Evolutionary conservation across 192 early-diverging fungal genomes (phyloP).

Genomic region (Umbelopsis vinacea): DNA sequence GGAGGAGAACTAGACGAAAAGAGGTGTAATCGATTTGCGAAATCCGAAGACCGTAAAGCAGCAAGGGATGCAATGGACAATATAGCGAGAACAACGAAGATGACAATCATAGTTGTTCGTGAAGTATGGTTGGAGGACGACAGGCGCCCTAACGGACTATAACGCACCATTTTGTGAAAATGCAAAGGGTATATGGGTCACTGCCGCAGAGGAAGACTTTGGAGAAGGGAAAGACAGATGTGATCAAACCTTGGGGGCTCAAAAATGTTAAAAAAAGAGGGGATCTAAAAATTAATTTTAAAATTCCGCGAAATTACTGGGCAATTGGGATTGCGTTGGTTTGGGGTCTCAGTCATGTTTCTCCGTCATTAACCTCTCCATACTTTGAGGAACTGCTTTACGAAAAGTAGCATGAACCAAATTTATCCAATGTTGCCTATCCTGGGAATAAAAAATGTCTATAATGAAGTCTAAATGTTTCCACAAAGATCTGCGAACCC

Average conservation of each 20-base stretch:
- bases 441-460: background rate
- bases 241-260: too few relatives aligned
- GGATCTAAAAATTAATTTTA: background rate
- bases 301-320: constrained; percentile 17
- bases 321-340: background rate
- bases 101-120: background rate
- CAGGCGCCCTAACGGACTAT: constrained; percentile 6
- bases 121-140: background rate
- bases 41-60: background rate
- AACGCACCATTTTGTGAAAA: background rate
- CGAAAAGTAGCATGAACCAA: background rate
- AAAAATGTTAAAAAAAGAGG: background rate
- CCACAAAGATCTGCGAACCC: constrained; percentile 8
- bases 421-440: background rate
- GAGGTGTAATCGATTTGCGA: constrained; percentile 1
- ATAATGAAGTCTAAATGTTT: background rate
- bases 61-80: background rate
- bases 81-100: background rate
- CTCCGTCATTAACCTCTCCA: background rate
- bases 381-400: background rate
- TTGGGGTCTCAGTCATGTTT: background rate
- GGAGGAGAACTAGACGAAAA: background rate
- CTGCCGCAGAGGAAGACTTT: background rate
- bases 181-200: background rate
- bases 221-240: background rate